Evolutionary conservation across 139 green algal species (phyloP).

Genomic region (Zygnema cylindricum): DNA sequence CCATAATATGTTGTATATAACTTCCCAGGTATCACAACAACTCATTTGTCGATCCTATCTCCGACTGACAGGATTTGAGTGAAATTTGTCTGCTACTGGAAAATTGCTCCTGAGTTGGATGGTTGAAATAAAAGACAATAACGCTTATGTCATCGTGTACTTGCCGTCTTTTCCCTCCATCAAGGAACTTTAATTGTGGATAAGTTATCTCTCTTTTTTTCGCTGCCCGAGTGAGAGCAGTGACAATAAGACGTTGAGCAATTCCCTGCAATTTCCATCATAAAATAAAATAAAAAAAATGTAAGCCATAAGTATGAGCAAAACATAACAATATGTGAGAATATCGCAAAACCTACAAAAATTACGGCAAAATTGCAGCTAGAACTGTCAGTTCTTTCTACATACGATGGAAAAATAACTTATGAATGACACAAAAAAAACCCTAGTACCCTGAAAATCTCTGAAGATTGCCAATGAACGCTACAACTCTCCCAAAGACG

Average conservation of each 20-base stretch:
- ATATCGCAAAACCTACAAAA: no score
- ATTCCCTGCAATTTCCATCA: slow-evolving; percentile 34
- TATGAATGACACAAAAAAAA: no score
- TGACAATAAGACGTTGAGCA: slow-evolving; percentile 1
- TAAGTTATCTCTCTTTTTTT: slow-evolving; percentile 25
- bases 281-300: not conserved
- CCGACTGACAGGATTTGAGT: not conserved
- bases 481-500: no score
- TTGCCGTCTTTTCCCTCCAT: not conserved
- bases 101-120: not conserved
- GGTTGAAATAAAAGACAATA: slow-evolving; percentile 37
- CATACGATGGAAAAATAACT: no score
- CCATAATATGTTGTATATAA: no score
- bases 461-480: no score
- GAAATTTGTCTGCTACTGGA: not conserved
- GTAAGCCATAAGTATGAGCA: not conserved
- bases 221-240: slow-evolving; percentile 7
- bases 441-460: no score
- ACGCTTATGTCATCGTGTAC: slow-evolving; percentile 51
- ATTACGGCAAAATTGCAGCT: no score
- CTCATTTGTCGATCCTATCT: not conserved
- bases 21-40: not conserved
- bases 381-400: no score
- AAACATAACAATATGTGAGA: no score
- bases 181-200: slow-evolving; percentile 16